Base-by-base conservation (phyloP, 768 basidiomycete genomes). In the Boletus sp. region DNA sequence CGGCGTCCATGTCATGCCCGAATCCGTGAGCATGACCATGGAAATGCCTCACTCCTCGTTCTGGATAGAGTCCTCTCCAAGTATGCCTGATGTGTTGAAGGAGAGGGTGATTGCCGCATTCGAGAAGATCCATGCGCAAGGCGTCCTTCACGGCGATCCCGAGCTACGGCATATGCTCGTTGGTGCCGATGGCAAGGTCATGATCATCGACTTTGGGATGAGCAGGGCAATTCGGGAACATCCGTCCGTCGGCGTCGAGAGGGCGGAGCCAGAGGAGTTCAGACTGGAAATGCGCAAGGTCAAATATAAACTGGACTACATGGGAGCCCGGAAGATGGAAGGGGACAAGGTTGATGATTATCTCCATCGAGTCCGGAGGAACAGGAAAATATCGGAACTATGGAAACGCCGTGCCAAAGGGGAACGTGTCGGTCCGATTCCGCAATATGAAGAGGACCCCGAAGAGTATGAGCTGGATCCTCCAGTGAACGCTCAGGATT, bases 61-160 rank as follows among this genome's bases (percentile, higher is more conserved):
- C 67, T 86, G 86, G 84, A 77, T 84, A 57, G 80, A 85, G 59
- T 82, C 86, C 14, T 81, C 78, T 5, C 67, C 78, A 3, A 77
- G 74, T 42, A 86, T 87, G 84, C 83, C 85, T 4, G 61, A 68
- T 7, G 67, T 76, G 11, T 68, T 85, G 52, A 87, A 87, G 68
- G 73, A 79, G 54, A 73, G 73, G 33, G 79, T 81, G 55, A 67
- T 87, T 10, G 73, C 74, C 4, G 80, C 84, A 10, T 81, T 80
- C 58, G 68, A 76, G 53, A 74, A 77, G 58, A 65, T 83, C 11
- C 82, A 83, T 61, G 69, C 72, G 3, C 71, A 67, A 15, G 80
- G 80, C 1, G 75, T 83, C 46, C 73, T 77, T 33, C 82, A 83
- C 46, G 79, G 80, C 15, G 77, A 77, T 58, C 68, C 78, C 1